Conservation (phyloP, 805 yeast species). For the Scheffersomyces stipitis region DNA sequence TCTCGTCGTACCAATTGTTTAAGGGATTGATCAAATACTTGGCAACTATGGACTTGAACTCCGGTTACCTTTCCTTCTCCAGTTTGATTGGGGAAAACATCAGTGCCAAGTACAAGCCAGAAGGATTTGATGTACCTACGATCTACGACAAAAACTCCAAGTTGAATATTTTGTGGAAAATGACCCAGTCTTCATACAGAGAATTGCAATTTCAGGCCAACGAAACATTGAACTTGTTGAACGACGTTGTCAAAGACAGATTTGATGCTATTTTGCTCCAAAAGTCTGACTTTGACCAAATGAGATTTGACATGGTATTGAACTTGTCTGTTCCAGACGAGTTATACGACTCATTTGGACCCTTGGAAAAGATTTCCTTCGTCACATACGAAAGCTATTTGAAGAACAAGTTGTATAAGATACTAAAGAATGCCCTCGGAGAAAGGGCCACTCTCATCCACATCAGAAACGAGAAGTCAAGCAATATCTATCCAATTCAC, state of each 20-base stretch:
- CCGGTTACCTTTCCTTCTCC: slow-evolving; percentile 68
- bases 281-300: slow-evolving; percentile 48
- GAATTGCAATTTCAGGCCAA: slow-evolving; percentile 63
- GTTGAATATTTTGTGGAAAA: slow-evolving; percentile 77
- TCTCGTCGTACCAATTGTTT: slow-evolving; percentile 89
- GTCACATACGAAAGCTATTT: slow-evolving; percentile 67
- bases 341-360: slow-evolving; percentile 51
- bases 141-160: slow-evolving; percentile 74
- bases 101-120: slow-evolving; percentile 43
- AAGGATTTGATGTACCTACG: slow-evolving; percentile 73
- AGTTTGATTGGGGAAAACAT: slow-evolving; percentile 49
- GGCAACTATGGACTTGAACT: slow-evolving; percentile 70
- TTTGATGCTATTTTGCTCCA: slow-evolving; percentile 75
- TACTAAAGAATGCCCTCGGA: slow-evolving; percentile 59
- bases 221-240: slow-evolving; percentile 65
- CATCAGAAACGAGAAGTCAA: slow-evolving; percentile 26
- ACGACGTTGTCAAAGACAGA: slow-evolving; percentile 80
- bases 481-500: slow-evolving; percentile 36
- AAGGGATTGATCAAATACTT: slow-evolving; percentile 82
- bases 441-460: slow-evolving; percentile 43
- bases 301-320: slow-evolving; percentile 68
- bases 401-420: slow-evolving; percentile 57
- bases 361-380: slow-evolving; percentile 70
- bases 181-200: slow-evolving; percentile 67
- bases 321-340: slow-evolving; percentile 49